Percentiles rank a stretch among this genome's conserved stretches.
Evolutionary conservation across 1,284 basidiomycete species (phyloP).

Genomic region (Cystobasidium sp.): DNA sequence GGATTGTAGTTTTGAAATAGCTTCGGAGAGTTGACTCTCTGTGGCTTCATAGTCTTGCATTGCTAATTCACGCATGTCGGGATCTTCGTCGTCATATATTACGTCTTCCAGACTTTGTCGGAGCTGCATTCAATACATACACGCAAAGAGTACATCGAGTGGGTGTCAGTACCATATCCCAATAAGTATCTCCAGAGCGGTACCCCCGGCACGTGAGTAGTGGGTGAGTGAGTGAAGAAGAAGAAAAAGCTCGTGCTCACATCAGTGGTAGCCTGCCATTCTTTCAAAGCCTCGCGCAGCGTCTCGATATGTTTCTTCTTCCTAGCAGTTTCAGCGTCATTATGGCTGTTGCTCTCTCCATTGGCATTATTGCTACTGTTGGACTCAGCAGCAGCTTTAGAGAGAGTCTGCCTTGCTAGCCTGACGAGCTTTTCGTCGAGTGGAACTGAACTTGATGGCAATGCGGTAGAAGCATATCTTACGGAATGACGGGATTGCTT

Average conservation of each 20-base stretch:
- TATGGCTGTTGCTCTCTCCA: background rate
- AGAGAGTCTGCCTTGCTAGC: conserved; percentile 39
- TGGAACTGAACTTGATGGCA: conserved; percentile 17
- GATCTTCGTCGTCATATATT: conserved; percentile 75
- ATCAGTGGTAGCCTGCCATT: conserved; percentile 35
- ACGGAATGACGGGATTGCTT: background rate
- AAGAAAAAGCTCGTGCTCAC: conserved; percentile 4
- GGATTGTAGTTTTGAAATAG: conserved; percentile 67
- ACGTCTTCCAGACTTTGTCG: conserved; percentile 40
- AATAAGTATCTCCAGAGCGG: background rate
- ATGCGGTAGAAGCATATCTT: conserved; percentile 13
- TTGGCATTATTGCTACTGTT: background rate
- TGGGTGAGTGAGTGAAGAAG: background rate
- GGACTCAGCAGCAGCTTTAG: conserved; percentile 21
- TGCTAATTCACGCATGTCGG: conserved; percentile 75
- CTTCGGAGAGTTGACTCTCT: conserved; percentile 60
- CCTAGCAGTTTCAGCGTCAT: conserved; percentile 28
- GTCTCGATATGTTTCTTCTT: conserved; percentile 33
- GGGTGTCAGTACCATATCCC: too few relatives aligned
- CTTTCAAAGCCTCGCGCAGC: conserved; percentile 29
- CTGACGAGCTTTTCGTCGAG: conserved; percentile 41
- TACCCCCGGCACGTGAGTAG: background rate
- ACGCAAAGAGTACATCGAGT: background rate
- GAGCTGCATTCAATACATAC: conserved; percentile 62
- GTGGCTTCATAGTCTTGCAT: conserved; percentile 69